Evolutionary conservation across 2,329 filamentous ascomycete species (phyloP).

Genomic region (Claviceps sp.): DNA sequence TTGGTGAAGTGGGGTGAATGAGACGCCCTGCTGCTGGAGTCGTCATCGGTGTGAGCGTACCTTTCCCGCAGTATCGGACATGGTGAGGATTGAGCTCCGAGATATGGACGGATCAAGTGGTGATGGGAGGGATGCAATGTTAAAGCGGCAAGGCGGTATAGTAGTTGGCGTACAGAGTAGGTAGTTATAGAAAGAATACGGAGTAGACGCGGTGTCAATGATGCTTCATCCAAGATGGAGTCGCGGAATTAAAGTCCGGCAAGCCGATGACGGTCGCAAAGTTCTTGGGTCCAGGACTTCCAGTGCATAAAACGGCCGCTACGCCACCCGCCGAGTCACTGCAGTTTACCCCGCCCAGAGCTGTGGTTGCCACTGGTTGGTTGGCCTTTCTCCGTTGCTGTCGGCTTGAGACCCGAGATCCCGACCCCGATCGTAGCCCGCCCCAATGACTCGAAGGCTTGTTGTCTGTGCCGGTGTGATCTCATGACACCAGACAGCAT

Average conservation of each 20-base stretch:
- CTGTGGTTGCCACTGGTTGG: not conserved
- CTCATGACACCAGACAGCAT: no score
- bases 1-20: conserved; percentile 3
- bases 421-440: no score
- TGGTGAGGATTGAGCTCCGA: not conserved
- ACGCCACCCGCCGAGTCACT: no score
- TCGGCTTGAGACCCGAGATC: not conserved
- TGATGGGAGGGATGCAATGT: no score
- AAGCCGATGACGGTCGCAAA: not conserved
- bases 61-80: conserved; percentile 7
- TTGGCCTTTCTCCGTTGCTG: not conserved
- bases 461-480: no score
- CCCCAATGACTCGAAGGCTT: no score
- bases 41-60: conserved; percentile 3
- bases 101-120: not conserved
- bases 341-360: no score
- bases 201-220: not conserved
- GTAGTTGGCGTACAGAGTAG: no score
- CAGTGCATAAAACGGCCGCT: no score
- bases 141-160: no score
- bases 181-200: not conserved
- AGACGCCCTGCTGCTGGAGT: not conserved
- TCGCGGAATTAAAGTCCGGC: not conserved
- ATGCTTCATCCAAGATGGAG: not conserved
- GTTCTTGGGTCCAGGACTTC: no score